phyloP scores from a whole-genome alignment of 768 basidiomycete genomes.

The Dentipellis fragilis region DNA sequence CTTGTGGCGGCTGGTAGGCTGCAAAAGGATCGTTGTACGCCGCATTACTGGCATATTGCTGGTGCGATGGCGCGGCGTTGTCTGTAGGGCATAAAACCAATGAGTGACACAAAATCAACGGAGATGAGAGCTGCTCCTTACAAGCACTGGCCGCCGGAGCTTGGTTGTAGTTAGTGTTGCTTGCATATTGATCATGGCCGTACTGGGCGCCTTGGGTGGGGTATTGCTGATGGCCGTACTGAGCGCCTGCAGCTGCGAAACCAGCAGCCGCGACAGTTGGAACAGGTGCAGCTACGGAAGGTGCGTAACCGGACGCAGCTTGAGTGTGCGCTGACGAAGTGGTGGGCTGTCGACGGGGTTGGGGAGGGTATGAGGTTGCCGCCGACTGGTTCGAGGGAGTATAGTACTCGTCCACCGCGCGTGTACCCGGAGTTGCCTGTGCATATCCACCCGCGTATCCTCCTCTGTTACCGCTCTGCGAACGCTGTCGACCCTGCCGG shows the following conservation, averaged over 20 bases:
- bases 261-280: conserved; percentile 16
- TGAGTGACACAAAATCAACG: background rate
- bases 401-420: conserved; percentile 73
- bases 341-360: conserved; percentile 21
- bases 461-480: conserved; percentile 15
- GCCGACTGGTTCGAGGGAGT: conserved; percentile 28
- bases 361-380: conserved; percentile 29
- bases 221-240: conserved; percentile 24
- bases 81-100: conserved; percentile 27
- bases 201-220: conserved; percentile 16
- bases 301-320: conserved; percentile 31
- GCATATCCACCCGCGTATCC: conserved; percentile 48
- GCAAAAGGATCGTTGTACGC: conserved; percentile 33
- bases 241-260: background rate
- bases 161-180: too few relatives aligned
- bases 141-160: conserved; percentile 8
- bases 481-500: conserved; percentile 16
- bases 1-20: conserved; percentile 20
- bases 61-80: conserved; percentile 41
- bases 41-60: conserved; percentile 31
- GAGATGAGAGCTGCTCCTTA: conserved; percentile 1
- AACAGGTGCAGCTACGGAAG: conserved; percentile 23
- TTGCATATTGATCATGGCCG: conserved; percentile 19
- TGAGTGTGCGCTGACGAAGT: conserved; percentile 23
- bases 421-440: conserved; percentile 50